These are phyloP conservation scores for Globisporangium yorkense DNA, from an alignment of 352 stramenopile species.

Conservation along the genomic window DNA sequence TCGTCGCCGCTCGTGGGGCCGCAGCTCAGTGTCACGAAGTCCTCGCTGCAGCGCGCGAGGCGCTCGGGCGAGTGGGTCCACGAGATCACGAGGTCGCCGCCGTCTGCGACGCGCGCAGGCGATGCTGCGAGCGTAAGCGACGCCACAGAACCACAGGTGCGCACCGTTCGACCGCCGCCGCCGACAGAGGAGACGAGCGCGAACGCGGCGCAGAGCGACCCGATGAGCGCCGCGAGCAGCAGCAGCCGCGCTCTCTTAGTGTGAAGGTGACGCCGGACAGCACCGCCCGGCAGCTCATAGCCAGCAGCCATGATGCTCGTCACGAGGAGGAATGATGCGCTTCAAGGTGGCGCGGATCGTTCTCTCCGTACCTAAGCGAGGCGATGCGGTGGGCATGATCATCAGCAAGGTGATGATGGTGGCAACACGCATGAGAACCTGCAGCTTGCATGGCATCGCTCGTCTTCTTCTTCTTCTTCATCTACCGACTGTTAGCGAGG, in stretches of 20 bases:
- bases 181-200: background rate
- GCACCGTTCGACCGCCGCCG: background rate
- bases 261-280: background rate
- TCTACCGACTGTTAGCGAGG: background rate
- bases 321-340: background rate
- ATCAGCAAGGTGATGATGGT: background rate
- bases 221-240: conserved; percentile 4
- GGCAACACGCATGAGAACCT: no score
- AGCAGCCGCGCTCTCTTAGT: background rate
- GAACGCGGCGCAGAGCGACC: conserved; percentile 3
- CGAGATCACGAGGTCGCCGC: conserved; percentile 43
- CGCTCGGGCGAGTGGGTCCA: conserved; percentile 20
- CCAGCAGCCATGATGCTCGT: background rate
- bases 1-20: conserved; percentile 34
- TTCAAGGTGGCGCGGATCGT: background rate
- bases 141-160: background rate
- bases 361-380: background rate
- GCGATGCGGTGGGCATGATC: background rate
- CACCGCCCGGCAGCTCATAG: background rate
- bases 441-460: background rate
- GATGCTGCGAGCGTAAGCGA: conserved; percentile 14
- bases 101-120: conserved; percentile 32
- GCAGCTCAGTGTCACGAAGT: conserved; percentile 68
- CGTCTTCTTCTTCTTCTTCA: background rate
- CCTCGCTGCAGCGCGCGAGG: conserved; percentile 15